phyloP scores from a whole-genome alignment of 2,329 filamentous ascomycete genomes.

The Stachybotrys elegans region DNA sequence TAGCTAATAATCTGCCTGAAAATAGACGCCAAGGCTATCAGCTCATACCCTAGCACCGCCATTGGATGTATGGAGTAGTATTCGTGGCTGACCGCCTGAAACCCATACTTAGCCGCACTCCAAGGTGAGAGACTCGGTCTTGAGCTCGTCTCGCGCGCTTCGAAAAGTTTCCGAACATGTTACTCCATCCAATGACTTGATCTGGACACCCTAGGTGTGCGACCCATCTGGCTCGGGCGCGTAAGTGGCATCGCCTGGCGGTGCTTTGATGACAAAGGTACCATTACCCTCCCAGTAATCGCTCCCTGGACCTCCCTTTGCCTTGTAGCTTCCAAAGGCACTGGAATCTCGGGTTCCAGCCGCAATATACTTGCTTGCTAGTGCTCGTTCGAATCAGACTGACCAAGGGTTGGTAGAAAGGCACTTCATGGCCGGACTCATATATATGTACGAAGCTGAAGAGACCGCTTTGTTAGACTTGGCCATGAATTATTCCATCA shows the following conservation, averaged over 20 bases:
- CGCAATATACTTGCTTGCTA: neutral
- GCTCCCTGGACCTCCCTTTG: neutral
- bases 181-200: no score
- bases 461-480: conserved; percentile 67
- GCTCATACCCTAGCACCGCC: no score
- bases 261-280: neutral
- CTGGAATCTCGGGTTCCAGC: neutral
- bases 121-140: no score
- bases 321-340: neutral
- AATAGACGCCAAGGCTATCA: no score
- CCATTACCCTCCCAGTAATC: neutral
- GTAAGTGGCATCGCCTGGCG: neutral
- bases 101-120: no score
- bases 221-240: neutral
- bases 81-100: no score
- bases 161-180: no score
- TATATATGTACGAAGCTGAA: conserved; percentile 58
- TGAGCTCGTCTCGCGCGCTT: no score
- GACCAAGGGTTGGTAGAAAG: conserved; percentile 46
- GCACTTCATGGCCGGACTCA: conserved; percentile 54
- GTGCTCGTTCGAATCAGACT: neutral
- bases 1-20: no score
- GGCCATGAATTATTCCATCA: conserved; percentile 57
- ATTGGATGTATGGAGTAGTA: no score
- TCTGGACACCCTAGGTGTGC: no score